Evolutionary conservation across 768 basidiomycete genomes (phyloP).

Genomic region (Tulasnella sp.): DNA sequence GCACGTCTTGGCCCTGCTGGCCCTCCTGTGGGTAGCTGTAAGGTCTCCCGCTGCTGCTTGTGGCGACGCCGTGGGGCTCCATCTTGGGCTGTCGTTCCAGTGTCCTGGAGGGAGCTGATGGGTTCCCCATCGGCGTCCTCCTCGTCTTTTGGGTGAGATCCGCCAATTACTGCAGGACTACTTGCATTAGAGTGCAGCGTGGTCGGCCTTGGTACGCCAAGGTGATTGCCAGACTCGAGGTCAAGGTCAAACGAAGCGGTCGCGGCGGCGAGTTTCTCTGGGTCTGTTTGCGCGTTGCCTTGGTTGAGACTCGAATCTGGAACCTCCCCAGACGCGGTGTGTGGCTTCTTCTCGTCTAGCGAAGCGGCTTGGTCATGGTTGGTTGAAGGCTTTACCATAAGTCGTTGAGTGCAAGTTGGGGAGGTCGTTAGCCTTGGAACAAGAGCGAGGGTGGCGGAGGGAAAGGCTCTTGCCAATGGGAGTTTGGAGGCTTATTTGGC

Average conservation of each 20-base stretch:
- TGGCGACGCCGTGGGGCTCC: neutral
- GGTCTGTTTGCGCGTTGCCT: neutral
- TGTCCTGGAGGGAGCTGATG: neutral
- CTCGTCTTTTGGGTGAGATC: neutral
- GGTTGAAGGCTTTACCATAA: neutral
- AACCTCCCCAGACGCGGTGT: neutral
- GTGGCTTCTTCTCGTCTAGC: neutral
- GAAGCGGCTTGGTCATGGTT: neutral
- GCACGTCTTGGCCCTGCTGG: neutral
- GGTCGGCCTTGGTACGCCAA: neutral
- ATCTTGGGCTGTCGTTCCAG: neutral
- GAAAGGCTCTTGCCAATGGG: neutral
- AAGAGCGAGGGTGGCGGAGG: neutral
- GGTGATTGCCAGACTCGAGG: constrained; percentile 7
- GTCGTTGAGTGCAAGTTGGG: neutral
- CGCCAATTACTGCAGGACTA: constrained; percentile 11
- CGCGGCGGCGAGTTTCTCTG: neutral
- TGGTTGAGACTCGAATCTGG: neutral
- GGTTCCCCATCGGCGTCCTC: neutral
- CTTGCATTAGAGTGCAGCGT: constrained; percentile 18
- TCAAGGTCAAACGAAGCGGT: constrained; percentile 4
- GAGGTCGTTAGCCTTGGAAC: neutral
- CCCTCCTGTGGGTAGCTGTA: neutral
- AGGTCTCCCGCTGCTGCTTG: neutral
- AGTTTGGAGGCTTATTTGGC: neutral